phyloP scores from a whole-genome alignment of 768 basidiomycete genomes.

The Lactarius vividus region DNA sequence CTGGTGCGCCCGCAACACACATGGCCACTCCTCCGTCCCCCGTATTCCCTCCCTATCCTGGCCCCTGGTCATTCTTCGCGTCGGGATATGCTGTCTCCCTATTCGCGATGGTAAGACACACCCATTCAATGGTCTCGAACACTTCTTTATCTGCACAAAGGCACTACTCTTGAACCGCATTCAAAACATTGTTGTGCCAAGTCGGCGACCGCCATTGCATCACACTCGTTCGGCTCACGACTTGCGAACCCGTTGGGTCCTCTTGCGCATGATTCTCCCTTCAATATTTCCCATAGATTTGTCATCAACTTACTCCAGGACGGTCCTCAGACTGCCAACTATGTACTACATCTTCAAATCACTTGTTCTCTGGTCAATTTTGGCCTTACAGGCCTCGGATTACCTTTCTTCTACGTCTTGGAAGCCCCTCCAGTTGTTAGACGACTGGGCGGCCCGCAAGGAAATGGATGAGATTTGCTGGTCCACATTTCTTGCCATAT shows the following conservation, averaged over 20 bases:
- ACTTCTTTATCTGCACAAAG: constrained; percentile 35
- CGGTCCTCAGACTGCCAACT: constrained; percentile 60
- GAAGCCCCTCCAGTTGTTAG: constrained; percentile 38
- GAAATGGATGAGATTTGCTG: constrained; percentile 69
- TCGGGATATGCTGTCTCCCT: constrained; percentile 71
- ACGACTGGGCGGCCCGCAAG: constrained; percentile 45
- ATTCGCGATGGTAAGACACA: constrained; percentile 53
- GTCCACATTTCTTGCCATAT: constrained; percentile 68
- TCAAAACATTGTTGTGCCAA: constrained; percentile 74
- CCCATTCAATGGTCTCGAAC: background rate
- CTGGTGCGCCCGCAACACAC: constrained; percentile 3
- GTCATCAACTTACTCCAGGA: constrained; percentile 54
- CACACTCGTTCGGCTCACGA: constrained; percentile 29
- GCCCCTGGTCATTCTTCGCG: constrained; percentile 69
- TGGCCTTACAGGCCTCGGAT: constrained; percentile 56
- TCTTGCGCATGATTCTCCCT: constrained; percentile 33
- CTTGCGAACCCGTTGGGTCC: constrained; percentile 27
- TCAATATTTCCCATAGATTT: constrained; percentile 64
- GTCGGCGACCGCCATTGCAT: constrained; percentile 40
- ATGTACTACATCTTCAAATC: constrained; percentile 58
- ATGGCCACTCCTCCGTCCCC: constrained; percentile 20
- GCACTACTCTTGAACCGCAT: constrained; percentile 71
- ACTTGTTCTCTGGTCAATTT: constrained; percentile 54
- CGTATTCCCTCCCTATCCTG: constrained; percentile 41
- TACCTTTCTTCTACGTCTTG: constrained; percentile 38